Conservation (phyloP, 345 rosid genomes). For the Firmiana major region DNA sequence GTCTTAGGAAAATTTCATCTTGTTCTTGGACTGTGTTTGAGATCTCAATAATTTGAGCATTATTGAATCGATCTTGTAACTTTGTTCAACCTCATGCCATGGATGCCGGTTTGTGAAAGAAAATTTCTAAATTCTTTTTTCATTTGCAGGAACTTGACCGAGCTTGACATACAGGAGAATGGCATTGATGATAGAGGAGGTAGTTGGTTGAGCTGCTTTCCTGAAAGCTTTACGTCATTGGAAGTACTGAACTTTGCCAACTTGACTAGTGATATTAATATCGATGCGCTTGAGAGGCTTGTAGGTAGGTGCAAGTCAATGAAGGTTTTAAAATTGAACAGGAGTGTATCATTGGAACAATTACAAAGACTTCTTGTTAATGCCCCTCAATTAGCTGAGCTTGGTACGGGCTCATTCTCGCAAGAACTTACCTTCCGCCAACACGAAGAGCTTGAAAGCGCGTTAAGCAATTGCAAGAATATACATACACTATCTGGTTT, state of each 20-base stretch:
- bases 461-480: slow-evolving; percentile 47
- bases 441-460: slow-evolving; percentile 33
- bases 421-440: slow-evolving; percentile 39
- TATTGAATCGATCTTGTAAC: neutral
- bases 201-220: slow-evolving; percentile 62
- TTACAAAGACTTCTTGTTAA: slow-evolving; percentile 46
- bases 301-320: slow-evolving; percentile 52
- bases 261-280: slow-evolving; percentile 42
- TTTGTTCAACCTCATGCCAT: neutral
- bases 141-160: slow-evolving; percentile 53
- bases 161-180: slow-evolving; percentile 66
- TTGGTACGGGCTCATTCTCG: slow-evolving; percentile 60
- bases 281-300: slow-evolving; percentile 60
- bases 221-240: slow-evolving; percentile 50
- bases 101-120: neutral
- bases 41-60: neutral
- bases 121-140: slow-evolving; percentile 10
- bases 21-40: neutral
- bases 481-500: slow-evolving; percentile 55
- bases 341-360: slow-evolving; percentile 42
- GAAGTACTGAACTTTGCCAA: slow-evolving; percentile 59
- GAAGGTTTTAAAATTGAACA: slow-evolving; percentile 54
- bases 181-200: slow-evolving; percentile 56
- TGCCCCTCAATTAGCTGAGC: slow-evolving; percentile 50
- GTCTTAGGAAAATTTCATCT: neutral